phyloP scores from a whole-genome alignment of 345 rosid species.

The Capsella bursapastoris region DNA sequence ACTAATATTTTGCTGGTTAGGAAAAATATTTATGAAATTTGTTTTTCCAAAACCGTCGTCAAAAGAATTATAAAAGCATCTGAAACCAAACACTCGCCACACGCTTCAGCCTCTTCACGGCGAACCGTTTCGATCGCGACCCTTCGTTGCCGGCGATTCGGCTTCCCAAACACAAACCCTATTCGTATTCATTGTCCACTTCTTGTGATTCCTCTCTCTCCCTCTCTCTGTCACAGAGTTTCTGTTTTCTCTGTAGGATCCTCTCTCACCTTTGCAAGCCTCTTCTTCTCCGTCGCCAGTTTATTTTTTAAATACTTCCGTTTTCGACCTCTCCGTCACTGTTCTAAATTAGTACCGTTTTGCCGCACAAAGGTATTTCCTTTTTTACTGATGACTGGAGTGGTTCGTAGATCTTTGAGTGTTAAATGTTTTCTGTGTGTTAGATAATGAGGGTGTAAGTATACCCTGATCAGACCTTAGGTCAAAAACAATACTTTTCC shows the following conservation, averaged over 20 bases:
- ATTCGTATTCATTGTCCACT: not conserved
- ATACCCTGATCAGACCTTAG: slow-evolving; percentile 7
- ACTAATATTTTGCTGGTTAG: not conserved
- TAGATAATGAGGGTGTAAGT: slow-evolving; percentile 2
- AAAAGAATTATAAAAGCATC: slow-evolving; percentile 22
- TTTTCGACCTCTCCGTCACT: not conserved
- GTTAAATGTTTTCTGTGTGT: not conserved
- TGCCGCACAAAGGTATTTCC: not conserved
- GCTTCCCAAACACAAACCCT: slow-evolving; percentile 21
- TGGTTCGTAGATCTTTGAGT: slow-evolving; percentile 32
- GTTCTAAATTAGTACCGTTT: not conserved
- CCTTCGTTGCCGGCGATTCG: slow-evolving; percentile 35
- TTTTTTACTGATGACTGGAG: slow-evolving; percentile 17
- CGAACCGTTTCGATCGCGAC: slow-evolving; percentile 39
- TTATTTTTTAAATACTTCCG: not conserved
- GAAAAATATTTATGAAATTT: not conserved
- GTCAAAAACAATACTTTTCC: slow-evolving; percentile 7
- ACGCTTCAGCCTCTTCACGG: slow-evolving; percentile 14
- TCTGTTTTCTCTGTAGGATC: not conserved
- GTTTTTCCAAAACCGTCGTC: not conserved
- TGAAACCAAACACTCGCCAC: slow-evolving; percentile 36
- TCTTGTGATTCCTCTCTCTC: slow-evolving; percentile 9
- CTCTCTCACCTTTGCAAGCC: slow-evolving; percentile 23
- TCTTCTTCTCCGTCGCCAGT: slow-evolving; percentile 4
- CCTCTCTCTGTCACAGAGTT: not conserved